These are phyloP conservation scores for Trichosporon sp. DNA, from an alignment of 1,284 basidiomycete genomes.

Conservation along the genomic window DNA sequence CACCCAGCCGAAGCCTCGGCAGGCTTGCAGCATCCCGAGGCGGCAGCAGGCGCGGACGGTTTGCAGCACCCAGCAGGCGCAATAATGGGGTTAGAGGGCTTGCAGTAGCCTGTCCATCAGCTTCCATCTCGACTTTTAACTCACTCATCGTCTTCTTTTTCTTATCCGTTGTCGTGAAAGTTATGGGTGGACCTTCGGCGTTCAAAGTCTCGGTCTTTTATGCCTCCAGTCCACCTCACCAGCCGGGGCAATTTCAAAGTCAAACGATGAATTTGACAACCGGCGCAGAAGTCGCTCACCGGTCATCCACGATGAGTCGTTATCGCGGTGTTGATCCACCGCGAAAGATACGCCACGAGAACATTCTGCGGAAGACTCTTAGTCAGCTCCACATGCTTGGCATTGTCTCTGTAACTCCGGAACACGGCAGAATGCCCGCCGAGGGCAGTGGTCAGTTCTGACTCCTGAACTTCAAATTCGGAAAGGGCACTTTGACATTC, in stretches of 20 bases:
- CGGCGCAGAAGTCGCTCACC: neutral
- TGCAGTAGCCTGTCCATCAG: neutral
- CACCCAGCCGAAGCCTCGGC: no score
- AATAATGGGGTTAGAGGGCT: neutral
- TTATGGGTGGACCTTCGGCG: neutral
- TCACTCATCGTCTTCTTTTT: neutral
- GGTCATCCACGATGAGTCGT: neutral
- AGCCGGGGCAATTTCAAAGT: conserved; percentile 3
- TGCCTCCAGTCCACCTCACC: neutral
- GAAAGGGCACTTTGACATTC: no score
- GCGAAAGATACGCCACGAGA: no score
- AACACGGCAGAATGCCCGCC: no score
- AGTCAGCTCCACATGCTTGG: no score
- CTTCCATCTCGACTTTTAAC: neutral
- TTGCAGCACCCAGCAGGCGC: neutral
- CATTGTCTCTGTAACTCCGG: no score
- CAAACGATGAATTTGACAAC: neutral
- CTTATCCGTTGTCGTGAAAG: neutral
- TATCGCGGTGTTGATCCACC: neutral
- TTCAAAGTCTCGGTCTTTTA: conserved; percentile 8
- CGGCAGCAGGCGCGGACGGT: neutral
- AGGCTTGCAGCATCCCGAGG: neutral
- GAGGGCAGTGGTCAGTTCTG: no score
- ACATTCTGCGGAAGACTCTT: no score
- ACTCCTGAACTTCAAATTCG: no score